Evolutionary conservation across 768 basidiomycete species (phyloP).

Genomic region (Russula griseocarnosa): DNA sequence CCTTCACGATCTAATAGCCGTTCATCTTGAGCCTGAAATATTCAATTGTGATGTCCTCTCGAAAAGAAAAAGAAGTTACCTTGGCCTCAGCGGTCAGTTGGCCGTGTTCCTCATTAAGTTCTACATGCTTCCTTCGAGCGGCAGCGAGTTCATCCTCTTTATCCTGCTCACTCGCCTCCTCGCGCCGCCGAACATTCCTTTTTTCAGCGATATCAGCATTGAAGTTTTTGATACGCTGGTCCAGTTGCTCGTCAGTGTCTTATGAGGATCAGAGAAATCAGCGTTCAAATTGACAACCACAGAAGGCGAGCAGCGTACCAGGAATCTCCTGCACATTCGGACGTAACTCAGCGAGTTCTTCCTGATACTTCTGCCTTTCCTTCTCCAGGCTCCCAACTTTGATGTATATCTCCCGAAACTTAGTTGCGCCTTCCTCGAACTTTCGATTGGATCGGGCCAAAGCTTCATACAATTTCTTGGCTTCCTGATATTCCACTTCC

Average conservation of each 20-base stretch:
- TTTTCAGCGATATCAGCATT: constrained; percentile 53
- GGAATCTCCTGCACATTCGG: constrained; percentile 63
- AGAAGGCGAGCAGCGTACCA: constrained; percentile 41
- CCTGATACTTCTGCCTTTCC: constrained; percentile 56
- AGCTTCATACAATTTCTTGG: constrained; percentile 59
- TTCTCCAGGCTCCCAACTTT: constrained; percentile 61
- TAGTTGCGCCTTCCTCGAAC: constrained; percentile 78
- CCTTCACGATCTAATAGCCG: constrained; percentile 69
- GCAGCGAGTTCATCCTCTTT: constrained; percentile 56
- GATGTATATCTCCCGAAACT: constrained; percentile 81
- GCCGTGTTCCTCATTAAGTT: constrained; percentile 59
- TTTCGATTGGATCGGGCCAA: constrained; percentile 65
- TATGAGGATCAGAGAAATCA: constrained; percentile 1
- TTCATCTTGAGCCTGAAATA: constrained; percentile 61
- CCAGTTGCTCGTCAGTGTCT: constrained; percentile 75
- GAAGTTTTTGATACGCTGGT: constrained; percentile 52
- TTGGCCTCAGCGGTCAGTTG: constrained; percentile 69
- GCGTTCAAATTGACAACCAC: background rate
- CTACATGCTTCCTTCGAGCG: constrained; percentile 50
- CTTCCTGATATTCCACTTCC: constrained; percentile 68
- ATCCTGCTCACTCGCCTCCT: constrained; percentile 53
- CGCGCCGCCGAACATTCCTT: constrained; percentile 45
- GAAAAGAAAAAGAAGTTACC: constrained; percentile 38
- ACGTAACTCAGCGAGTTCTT: constrained; percentile 58
- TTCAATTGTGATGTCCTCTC: background rate